Evolutionary conservation across 2,329 filamentous ascomycete genomes (phyloP), one percentile per base, ranked within the genome.

Genomic region (Leptographium flavum): DNA sequence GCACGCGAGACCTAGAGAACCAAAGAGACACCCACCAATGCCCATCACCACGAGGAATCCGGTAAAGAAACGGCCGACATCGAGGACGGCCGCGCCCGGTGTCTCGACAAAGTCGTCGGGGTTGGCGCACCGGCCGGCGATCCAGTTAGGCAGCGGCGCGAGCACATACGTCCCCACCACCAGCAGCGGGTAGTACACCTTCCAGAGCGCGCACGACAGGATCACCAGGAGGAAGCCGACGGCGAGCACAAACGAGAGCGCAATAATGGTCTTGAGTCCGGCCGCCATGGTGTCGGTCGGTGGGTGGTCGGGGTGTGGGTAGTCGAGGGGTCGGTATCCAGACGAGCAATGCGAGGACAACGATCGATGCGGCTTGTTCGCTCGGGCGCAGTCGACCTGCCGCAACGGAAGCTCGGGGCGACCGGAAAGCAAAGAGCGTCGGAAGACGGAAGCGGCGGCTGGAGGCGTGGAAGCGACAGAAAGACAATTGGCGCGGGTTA

Each of bases 151-250:
- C 47, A 98, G 65, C 27, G 92, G 92, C 46, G 92, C 92, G 56
- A 96, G 63, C 53, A 95, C 78, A 69, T 95, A 98, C 56, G 90
- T 96, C 55, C 81, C 90, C 52, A 98, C 92, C 55, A 98, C 92
- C 52, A 96, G 78, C 52, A 98, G 79, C 46, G 92, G 87, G 57
- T 92, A 86, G 76, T 94, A 98, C 66, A 87, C 86, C 61, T 90
- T 76, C 76, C 83, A 98, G 55, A 98, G 79, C 42, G 92, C 92
- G 61, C 88, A 94, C 52, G 88, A 95, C 57, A 98, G 84, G 65
- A 98, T 98, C 56, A 96, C 92, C 55, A 98, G 87, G 57, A 98
- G 85, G 70, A 98, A 98, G 57, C 92, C 92, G 58, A 98, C 92
- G 56, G 92, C 92, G 54, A 98, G 87, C 62, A 98, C 92, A 68